phyloP scores from a whole-genome alignment of 345 rosid species.

The Cardamine resedifolia region DNA sequence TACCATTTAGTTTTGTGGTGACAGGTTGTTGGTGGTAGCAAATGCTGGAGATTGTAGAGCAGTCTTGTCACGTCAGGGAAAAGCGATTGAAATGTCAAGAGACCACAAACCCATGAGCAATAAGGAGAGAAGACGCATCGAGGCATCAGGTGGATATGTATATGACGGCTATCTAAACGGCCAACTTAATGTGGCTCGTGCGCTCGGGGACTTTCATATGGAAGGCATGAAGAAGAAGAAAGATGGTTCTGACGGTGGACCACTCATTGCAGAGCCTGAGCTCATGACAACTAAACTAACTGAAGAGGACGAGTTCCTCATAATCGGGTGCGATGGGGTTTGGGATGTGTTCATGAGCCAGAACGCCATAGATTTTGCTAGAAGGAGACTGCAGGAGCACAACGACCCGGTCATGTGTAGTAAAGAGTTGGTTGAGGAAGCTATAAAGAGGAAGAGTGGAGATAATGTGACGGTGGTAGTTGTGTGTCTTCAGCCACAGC shows the following conservation, averaged over 20 bases:
- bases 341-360: constrained; percentile 93
- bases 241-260: constrained; percentile 54
- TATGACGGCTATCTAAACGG: constrained; percentile 79
- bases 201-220: constrained; percentile 92
- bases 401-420: constrained; percentile 73
- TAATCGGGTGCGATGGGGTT: constrained; percentile 83
- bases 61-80: constrained; percentile 73
- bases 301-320: constrained; percentile 79
- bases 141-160: constrained; percentile 69
- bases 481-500: constrained; percentile 67
- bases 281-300: constrained; percentile 53
- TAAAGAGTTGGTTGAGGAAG: constrained; percentile 76
- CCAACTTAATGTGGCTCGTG: constrained; percentile 79
- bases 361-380: constrained; percentile 85
- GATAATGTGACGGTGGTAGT: constrained; percentile 77
- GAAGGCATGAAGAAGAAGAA: constrained; percentile 69
- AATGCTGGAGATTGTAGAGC: constrained; percentile 94
- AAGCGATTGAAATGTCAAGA: constrained; percentile 80
- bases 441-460: constrained; percentile 82
- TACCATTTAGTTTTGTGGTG: constrained; percentile 16
- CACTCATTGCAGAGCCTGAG: constrained; percentile 89
- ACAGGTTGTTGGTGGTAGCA: constrained; percentile 79
- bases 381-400: constrained; percentile 81
- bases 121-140: constrained; percentile 66
- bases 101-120: constrained; percentile 81